Conservation (phyloP, 2,329 filamentous ascomycete species). For the Hypoxylon sp. region DNA sequence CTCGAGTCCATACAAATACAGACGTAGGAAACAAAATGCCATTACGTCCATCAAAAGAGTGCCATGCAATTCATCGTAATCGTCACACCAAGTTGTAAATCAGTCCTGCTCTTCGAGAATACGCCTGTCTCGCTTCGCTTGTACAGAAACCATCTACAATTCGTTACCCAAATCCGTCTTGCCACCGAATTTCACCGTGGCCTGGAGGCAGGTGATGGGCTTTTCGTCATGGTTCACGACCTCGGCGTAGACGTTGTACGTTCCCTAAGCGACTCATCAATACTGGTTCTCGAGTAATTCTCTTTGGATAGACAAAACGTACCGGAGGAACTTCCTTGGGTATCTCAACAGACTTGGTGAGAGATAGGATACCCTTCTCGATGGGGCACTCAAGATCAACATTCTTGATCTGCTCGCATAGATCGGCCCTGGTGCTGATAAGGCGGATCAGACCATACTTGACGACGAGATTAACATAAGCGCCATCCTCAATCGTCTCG, state of each 20-base stretch:
- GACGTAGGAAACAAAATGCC: slow-evolving; percentile 29
- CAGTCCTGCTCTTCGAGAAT: slow-evolving; percentile 19
- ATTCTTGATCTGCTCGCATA: slow-evolving; percentile 91
- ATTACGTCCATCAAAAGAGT: slow-evolving; percentile 36
- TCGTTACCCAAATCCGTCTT: slow-evolving; percentile 47
- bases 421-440: slow-evolving; percentile 82
- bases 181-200: slow-evolving; percentile 74
- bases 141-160: slow-evolving; percentile 26
- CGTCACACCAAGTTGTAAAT: slow-evolving; percentile 24
- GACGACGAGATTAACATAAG: slow-evolving; percentile 85
- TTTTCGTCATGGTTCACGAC: slow-evolving; percentile 80
- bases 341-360: slow-evolving; percentile 87
- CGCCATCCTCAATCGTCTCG: slow-evolving; percentile 80
- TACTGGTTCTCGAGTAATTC: background rate
- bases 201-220: slow-evolving; percentile 89
- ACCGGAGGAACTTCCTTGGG: slow-evolving; percentile 91
- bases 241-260: slow-evolving; percentile 89
- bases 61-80: slow-evolving; percentile 41
- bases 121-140: slow-evolving; percentile 12
- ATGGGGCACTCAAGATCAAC: slow-evolving; percentile 92
- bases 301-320: slow-evolving; percentile 58
- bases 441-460: slow-evolving; percentile 96
- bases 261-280: slow-evolving; percentile 71
- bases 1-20: slow-evolving; percentile 41
- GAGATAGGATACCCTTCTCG: slow-evolving; percentile 78